These are phyloP conservation scores for Triticum timopheevii DNA, from an alignment of 176 grass and related monocot genomes.

Conservation along the genomic window DNA sequence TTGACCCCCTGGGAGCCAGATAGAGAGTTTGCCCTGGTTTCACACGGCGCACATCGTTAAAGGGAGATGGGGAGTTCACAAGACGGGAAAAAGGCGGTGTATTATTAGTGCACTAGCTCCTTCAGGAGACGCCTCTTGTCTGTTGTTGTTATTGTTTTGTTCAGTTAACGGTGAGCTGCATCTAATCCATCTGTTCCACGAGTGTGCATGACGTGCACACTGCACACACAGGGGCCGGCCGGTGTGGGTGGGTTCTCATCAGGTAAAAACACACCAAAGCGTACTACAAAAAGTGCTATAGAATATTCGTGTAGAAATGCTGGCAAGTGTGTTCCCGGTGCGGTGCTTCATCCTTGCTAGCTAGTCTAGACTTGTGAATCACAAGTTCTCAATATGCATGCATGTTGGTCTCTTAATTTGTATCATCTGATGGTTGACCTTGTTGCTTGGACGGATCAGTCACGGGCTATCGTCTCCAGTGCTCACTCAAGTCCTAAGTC, in stretches of 20 bases:
- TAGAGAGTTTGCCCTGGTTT: constrained; percentile 14
- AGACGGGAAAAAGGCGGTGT: not conserved
- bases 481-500: not conserved
- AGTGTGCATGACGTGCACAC: not conserved
- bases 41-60: constrained; percentile 10
- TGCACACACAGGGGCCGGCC: not conserved
- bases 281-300: not conserved
- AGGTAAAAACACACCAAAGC: not conserved
- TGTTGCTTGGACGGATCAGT: not conserved
- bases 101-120: not conserved
- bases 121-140: not conserved
- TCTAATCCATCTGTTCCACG: not conserved
- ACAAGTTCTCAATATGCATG: not conserved
- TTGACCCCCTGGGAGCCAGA: not conserved
- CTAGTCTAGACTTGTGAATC: not conserved
- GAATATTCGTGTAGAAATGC: not conserved
- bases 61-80: not conserved
- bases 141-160: not conserved
- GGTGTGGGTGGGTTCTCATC: not conserved
- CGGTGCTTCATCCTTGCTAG: not conserved
- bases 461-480: not conserved
- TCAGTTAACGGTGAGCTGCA: not conserved
- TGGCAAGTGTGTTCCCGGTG: not conserved
- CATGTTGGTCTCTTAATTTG: not conserved
- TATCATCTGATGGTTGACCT: constrained; percentile 27